phyloP scores from a whole-genome alignment of 768 basidiomycete species.

The Pisolithus microcarpus region DNA sequence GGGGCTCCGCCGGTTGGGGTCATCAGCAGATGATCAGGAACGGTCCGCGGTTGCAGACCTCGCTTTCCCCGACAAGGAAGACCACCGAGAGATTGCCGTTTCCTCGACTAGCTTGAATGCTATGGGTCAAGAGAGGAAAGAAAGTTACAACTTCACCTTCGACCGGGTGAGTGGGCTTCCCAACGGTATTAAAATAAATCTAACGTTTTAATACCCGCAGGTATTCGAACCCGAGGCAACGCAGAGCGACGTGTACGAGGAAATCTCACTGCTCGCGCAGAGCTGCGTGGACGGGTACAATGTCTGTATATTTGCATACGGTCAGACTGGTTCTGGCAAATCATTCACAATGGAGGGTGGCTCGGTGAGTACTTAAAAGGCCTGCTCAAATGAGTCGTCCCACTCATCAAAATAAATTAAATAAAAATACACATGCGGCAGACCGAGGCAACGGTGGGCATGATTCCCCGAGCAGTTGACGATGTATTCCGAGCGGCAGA shows the following conservation, averaged over 20 bases:
- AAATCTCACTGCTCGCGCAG: slow-evolving; percentile 87
- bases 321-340: slow-evolving; percentile 86
- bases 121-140: slow-evolving; percentile 76
- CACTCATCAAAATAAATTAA: neutral
- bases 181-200: neutral
- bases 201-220: slow-evolving; percentile 28
- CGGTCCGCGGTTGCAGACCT: slow-evolving; percentile 39
- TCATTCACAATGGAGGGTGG: slow-evolving; percentile 97
- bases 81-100: slow-evolving; percentile 74
- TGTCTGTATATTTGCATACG: slow-evolving; percentile 93
- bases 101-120: slow-evolving; percentile 68
- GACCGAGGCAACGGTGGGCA: slow-evolving; percentile 64
- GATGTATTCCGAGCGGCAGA: slow-evolving; percentile 79
- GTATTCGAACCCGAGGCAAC: slow-evolving; percentile 79
- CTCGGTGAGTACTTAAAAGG: slow-evolving; percentile 37
- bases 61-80: slow-evolving; percentile 64
- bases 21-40: slow-evolving; percentile 23
- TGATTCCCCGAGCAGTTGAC: slow-evolving; percentile 91
- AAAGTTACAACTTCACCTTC: slow-evolving; percentile 72
- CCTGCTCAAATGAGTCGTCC: neutral
- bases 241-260: slow-evolving; percentile 83
- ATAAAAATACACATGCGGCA: slow-evolving; percentile 21
- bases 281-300: slow-evolving; percentile 92
- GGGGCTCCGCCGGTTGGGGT: slow-evolving; percentile 15
- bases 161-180: slow-evolving; percentile 51